A percentile compares a stretch with the other conserved stretches of the same genome.
Evolutionary conservation across 2,329 filamentous ascomycete genomes (phyloP).

Genomic region (Cordyceps pruinosa): DNA sequence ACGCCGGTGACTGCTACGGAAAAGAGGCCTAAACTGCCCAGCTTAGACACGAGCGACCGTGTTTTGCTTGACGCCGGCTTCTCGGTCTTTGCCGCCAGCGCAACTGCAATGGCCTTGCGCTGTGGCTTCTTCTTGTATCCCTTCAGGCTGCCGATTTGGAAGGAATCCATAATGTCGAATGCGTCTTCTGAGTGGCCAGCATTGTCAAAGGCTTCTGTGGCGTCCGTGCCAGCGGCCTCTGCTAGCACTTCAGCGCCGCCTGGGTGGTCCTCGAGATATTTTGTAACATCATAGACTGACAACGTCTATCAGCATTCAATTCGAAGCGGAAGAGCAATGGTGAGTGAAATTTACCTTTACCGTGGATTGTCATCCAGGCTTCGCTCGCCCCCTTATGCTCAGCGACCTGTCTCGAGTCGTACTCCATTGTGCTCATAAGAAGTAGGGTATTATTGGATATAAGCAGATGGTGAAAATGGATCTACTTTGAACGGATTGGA

Average conservation of each 20-base stretch:
- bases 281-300: constrained; percentile 48
- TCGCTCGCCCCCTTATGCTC: constrained; percentile 41
- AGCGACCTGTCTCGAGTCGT: constrained; percentile 36
- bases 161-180: constrained; percentile 34
- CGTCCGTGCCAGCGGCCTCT: constrained; percentile 71
- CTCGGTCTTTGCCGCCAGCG: neutral
- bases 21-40: constrained; percentile 17
- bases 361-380: constrained; percentile 50
- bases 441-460: no score
- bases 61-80: neutral
- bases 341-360: constrained; percentile 34
- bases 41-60: neutral
- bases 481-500: neutral
- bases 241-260: constrained; percentile 73
- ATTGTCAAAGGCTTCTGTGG: constrained; percentile 74
- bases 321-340: neutral
- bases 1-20: constrained; percentile 17
- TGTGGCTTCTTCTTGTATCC: constrained; percentile 19
- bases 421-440: constrained; percentile 16
- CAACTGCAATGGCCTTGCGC: neutral
- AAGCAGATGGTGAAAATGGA: neutral
- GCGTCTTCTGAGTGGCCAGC: constrained; percentile 70
- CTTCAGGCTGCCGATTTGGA: constrained; percentile 31
- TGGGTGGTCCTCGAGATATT: constrained; percentile 53
- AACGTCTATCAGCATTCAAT: neutral